These are phyloP conservation scores for Tylopilus intermedius DNA, from an alignment of 768 basidiomycete genomes.

Conservation along the genomic window DNA sequence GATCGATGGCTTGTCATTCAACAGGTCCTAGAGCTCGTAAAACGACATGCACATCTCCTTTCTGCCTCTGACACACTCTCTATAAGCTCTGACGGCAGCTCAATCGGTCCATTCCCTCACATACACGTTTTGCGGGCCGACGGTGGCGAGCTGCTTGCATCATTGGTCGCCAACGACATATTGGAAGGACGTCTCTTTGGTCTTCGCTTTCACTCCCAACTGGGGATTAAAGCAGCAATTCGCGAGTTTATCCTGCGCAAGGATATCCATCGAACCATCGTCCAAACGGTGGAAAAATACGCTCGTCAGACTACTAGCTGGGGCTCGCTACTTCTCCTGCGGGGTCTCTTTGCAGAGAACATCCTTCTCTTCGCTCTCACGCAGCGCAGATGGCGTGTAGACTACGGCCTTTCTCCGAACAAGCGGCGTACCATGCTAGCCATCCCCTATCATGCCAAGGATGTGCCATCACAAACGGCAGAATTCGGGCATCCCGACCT, in stretches of 20 bases:
- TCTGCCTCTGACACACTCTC: too few relatives aligned
- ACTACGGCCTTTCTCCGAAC: too few relatives aligned
- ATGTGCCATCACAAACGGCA: conserved; percentile 32
- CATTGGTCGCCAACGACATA: background rate
- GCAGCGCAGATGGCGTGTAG: conserved; percentile 26
- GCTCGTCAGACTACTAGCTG: background rate
- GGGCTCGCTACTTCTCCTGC: conserved; percentile 28
- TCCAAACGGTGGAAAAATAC: too few relatives aligned
- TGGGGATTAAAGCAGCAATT: conserved; percentile 7
- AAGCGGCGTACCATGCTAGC: conserved; percentile 30
- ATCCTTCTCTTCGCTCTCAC: conserved; percentile 29
- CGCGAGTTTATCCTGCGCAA: conserved; percentile 20
- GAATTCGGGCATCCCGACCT: conserved; percentile 11
- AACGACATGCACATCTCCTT: too few relatives aligned
- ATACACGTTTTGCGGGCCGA: conserved; percentile 18
- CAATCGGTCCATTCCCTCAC: conserved; percentile 15
- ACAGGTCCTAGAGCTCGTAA: conserved; percentile 28
- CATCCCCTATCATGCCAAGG: conserved; percentile 36
- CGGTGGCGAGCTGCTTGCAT: conserved; percentile 10
- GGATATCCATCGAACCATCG: background rate
- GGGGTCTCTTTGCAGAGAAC: conserved; percentile 31
- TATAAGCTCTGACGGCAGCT: too few relatives aligned
- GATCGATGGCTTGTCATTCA: conserved; percentile 33
- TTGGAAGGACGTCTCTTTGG: too few relatives aligned
- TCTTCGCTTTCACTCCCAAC: too few relatives aligned